These are phyloP conservation scores for Phytophthora colocasiae DNA, from an alignment of 352 stramenopile genomes.

Conservation along the genomic window DNA sequence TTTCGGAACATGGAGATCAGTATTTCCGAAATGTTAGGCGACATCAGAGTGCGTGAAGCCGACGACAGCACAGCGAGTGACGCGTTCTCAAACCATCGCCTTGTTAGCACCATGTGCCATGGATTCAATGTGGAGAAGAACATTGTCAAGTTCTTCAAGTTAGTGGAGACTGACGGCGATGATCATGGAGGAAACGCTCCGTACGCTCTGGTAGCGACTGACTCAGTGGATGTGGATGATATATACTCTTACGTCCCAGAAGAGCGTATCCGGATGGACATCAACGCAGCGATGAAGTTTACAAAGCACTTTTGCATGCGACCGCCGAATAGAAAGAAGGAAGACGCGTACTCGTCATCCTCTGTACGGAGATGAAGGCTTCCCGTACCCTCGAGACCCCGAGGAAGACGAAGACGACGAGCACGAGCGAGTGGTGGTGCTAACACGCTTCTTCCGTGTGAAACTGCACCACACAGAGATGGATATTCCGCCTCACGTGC, in stretches of 20 bases:
- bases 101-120: conserved; percentile 51
- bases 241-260: conserved; percentile 53
- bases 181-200: conserved; percentile 27
- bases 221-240: conserved; percentile 63
- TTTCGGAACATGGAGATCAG: conserved; percentile 68
- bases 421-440: conserved; percentile 43
- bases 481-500: conserved; percentile 37
- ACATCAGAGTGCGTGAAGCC: conserved; percentile 64
- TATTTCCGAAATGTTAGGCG: conserved; percentile 62
- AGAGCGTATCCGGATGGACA: conserved; percentile 55
- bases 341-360: conserved; percentile 21
- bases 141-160: conserved; percentile 54
- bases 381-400: conserved; percentile 20
- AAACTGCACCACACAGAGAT: conserved; percentile 48
- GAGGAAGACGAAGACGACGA: conserved; percentile 29
- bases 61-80: conserved; percentile 57
- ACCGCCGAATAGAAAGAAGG: conserved; percentile 21
- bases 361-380: conserved; percentile 24
- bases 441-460: conserved; percentile 42
- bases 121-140: conserved; percentile 60
- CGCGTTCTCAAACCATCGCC: conserved; percentile 58
- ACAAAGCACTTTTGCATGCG: conserved; percentile 45
- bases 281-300: conserved; percentile 55
- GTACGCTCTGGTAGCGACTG: conserved; percentile 46
- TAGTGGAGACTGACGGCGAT: conserved; percentile 31